Evolutionary conservation across 495 filamentous ascomycete species (phyloP), one percentile per base, ranked within the genome.

Genomic region (Paragyromitra xinjiangensis): DNA sequence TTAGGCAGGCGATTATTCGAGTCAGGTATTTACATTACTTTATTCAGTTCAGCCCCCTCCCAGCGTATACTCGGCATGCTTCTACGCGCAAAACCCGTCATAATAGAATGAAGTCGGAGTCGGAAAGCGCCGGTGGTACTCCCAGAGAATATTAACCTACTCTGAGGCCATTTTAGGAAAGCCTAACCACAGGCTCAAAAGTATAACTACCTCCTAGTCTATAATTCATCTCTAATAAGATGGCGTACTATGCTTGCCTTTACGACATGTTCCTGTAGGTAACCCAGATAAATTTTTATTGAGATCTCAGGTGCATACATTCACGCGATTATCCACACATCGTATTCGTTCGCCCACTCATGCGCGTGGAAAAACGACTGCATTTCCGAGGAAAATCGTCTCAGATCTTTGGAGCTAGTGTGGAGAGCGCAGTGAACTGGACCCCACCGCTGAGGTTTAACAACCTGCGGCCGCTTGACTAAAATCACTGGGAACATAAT

Each of bases 401-500:
- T 29, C 63, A 65, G 42, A 65, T 65, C 42, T 48, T 26, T 16
- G 42, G 44, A 34, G 29, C 29, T 34, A 64, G 19, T 45, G 63
- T 34, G 63, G 63, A 26, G 42, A 24, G 16, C 7, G 50, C 50
- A 53, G 50, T n/a, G 19, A 53, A 53, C 19, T 53, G 50, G 50
- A 53, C 50, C 50, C 50, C 50, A 53, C 50, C 19, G 50, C 5
- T 14, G 34, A 39, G 34, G n/a, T 22, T 19, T 19, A 19, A 64
- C 22, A 64, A 64, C n/a, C 39, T 44, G 61, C 24, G 8, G 19
- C 61, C 39, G 39, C 39, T 64, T 64, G 22, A 19, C 50, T 53
- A 53, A 53, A 53, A n/a, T 53, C 19, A 24, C 50, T 53, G n/a
- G 50, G 50, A 53, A 19, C 50, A 22, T 53, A 53, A 19, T 19